A percentile compares a stretch with the other conserved stretches of the same genome.
Conservation (phyloP, 306 rosid genomes). For the Luffa acutangula region DNA sequence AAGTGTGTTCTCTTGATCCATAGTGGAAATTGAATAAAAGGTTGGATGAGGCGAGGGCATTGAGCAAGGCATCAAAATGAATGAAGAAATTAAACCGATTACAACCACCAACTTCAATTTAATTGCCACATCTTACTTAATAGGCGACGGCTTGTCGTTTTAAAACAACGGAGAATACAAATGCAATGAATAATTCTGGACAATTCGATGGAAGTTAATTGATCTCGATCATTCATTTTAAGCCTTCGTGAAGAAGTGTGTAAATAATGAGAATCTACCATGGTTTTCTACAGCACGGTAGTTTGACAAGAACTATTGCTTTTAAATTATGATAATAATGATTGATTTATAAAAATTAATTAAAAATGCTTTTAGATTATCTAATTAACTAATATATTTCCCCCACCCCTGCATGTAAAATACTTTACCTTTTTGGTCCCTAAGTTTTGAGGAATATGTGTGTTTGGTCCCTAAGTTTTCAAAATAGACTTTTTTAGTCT, state of each 20-base stretch:
- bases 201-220: no score
- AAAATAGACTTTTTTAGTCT: no score
- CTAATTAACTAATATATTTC: no score
- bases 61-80: background rate
- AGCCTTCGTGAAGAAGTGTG: background rate
- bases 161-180: background rate
- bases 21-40: background rate
- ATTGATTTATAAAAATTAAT: no score
- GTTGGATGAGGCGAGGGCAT: background rate
- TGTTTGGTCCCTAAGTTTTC: no score
- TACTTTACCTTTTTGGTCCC: no score
- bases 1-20: background rate
- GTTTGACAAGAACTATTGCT: background rate
- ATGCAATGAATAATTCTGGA: background rate
- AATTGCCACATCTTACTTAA: background rate
- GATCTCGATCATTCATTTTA: background rate
- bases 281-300: background rate
- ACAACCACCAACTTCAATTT: background rate
- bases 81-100: background rate
- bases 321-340: no score
- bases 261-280: no score
- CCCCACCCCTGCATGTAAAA: no score
- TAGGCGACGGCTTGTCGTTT: background rate
- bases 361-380: no score
- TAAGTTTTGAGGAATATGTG: no score